Percentiles rank a stretch among this genome's conserved stretches.
Evolutionary conservation across 306 rosid genomes (phyloP).

Genomic region (Notholithocarpus densiflorus): DNA sequence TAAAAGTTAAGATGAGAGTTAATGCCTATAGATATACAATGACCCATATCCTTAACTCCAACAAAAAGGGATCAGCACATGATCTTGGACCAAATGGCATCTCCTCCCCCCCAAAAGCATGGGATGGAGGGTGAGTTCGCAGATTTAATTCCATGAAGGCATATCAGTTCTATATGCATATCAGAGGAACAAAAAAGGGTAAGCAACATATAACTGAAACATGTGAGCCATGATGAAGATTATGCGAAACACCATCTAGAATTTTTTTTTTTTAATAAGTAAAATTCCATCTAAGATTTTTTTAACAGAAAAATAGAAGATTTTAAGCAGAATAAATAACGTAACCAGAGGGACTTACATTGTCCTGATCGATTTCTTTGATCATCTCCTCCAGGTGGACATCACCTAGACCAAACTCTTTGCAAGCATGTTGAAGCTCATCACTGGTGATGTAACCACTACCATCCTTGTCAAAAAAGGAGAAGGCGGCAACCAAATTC

Average conservation of each 20-base stretch:
- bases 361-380: constrained; percentile 74
- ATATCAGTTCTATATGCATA: neutral
- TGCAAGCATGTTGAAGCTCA: constrained; percentile 78
- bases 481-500: constrained; percentile 75
- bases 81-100: neutral
- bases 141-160: neutral
- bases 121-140: neutral
- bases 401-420: constrained; percentile 75
- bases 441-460: constrained; percentile 89
- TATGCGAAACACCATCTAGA: neutral
- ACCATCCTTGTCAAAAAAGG: constrained; percentile 81
- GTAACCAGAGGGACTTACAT: constrained; percentile 43
- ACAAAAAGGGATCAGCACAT: neutral
- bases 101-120: neutral
- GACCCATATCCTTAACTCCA: neutral
- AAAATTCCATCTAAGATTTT: too few relatives aligned
- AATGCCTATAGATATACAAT: neutral
- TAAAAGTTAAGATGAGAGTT: too few relatives aligned
- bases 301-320: neutral
- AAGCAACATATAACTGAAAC: neutral
- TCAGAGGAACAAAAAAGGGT: neutral
- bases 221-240: neutral
- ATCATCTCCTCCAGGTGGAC: constrained; percentile 68
- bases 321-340: neutral
- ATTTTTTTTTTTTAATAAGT: too few relatives aligned